A percentile compares a stretch with the other conserved stretches of the same genome.
Conservation (phyloP, 2,329 filamentous ascomycete genomes). For the Pseudogymnoascus verrucosus region DNA sequence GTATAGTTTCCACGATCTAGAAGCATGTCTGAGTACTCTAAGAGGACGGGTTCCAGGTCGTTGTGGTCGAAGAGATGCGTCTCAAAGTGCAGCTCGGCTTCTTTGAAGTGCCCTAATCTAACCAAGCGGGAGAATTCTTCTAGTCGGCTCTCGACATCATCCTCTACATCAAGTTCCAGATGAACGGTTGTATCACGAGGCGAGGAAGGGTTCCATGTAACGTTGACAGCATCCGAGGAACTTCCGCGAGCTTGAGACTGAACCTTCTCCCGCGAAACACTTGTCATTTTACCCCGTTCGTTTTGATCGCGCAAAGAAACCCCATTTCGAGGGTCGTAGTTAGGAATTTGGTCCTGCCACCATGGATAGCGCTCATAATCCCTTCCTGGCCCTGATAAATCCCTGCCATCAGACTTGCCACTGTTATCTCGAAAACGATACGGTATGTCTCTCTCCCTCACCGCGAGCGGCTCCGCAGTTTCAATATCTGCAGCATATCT, state of each 20-base stretch:
- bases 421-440: not conserved
- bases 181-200: not conserved
- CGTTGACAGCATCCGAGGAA: not conserved
- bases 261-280: not conserved
- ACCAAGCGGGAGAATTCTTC: constrained; percentile 18
- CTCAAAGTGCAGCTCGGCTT: constrained; percentile 14
- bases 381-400: not conserved
- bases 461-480: not conserved
- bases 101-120: constrained; percentile 15
- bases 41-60: not conserved
- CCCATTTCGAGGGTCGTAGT: not conserved
- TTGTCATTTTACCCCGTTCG: not conserved
- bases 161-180: not conserved
- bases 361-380: not conserved
- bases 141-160: constrained; percentile 7
- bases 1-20: not conserved
- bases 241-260: not conserved
- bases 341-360: not conserved
- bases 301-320: not conserved
- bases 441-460: not conserved
- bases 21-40: not conserved
- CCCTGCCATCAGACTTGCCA: not conserved
- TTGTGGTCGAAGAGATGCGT: constrained; percentile 7
- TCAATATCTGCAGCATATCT: not conserved
- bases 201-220: not conserved